Evolutionary conservation across 345 rosid genomes (phyloP).

Genomic region (Dipteronia dyeriana): DNA sequence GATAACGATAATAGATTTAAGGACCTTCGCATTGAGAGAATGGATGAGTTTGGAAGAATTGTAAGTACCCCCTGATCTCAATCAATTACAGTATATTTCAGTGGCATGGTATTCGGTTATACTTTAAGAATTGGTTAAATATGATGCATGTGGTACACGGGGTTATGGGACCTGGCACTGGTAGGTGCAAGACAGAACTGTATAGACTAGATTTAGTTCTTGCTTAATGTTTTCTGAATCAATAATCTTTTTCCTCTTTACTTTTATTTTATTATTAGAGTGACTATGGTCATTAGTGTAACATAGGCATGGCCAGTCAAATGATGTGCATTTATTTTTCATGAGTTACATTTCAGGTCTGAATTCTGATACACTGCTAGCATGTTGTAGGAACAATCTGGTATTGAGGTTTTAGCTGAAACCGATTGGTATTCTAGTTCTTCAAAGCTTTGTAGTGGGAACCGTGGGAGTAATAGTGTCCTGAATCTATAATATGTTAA

Average conservation of each 20-base stretch:
- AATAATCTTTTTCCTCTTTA: background rate
- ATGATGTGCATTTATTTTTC: background rate
- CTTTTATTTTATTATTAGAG: background rate
- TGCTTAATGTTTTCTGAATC: background rate
- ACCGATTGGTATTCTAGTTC: too few species aligned
- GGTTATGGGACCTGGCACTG: background rate
- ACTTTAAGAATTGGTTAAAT: background rate
- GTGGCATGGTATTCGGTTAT: background rate
- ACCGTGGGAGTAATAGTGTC: too few species aligned
- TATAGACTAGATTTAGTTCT: background rate
- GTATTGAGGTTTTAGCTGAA: too few species aligned
- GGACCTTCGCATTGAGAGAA: conserved; percentile 85
- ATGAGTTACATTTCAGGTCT: too few species aligned
- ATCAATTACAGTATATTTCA: conserved; percentile 1
- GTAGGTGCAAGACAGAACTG: background rate
- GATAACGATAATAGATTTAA: conserved; percentile 47
- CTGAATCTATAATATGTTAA: too few species aligned
- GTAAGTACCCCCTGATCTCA: conserved; percentile 59
- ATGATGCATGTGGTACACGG: background rate
- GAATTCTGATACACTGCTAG: too few species aligned
- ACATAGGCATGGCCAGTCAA: background rate
- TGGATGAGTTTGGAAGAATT: conserved; percentile 93
- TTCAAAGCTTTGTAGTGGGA: too few species aligned
- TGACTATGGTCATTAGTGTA: background rate
- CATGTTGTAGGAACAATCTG: too few species aligned